Base-by-base conservation (phyloP, 2,329 filamentous ascomycete genomes). In the Penicillium aurantiogriseum region DNA sequence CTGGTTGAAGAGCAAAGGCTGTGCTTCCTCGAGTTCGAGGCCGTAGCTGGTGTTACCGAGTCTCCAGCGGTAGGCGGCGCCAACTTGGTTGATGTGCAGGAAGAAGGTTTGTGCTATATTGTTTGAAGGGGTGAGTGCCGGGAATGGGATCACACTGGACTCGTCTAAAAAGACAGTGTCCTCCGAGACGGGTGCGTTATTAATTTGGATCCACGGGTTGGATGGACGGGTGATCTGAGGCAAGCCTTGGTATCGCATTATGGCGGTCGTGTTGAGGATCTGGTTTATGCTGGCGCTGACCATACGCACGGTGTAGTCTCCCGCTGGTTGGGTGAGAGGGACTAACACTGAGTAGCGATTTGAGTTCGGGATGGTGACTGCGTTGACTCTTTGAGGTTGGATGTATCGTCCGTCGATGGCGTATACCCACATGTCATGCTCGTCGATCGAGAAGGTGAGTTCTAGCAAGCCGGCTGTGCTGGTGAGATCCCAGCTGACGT, bases 271-370 rank as follows among this genome's bases (percentile, higher is more conserved):
- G 15, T 77, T 76, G 31, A 88, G 76, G 53, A 86, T 77, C 66
- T 88, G 86, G 11, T 81, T 78, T 2, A 77, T 69, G 31, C 74
- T 76, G 15, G 74, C 71, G 17, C 81, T 79, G 27, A 81, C 79
- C 40, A 82, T 74, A 3, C 85, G 83, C 33, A 87, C 80, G 7
- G 79, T 79, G 67, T 83, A 87, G 56, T 81, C 72, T 0, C 80
- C 81, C 0, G 76, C 63, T 1, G 65, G 66, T 40, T 78, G 75
- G 42, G 79, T 69, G 5, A 84, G 71, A 57, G 77, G 74, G 3
- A 80, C 65, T 2, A 80, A 57, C 10, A 77, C 72, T 0, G 77
- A 77, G 58, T 76, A 74, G 23, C 78, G 70, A 46, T 75, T 71
- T 10, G 77, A 76, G 35, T 71, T 72, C 19, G 67, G 59, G 43